Base-by-base conservation (phyloP, 192 early-diverging fungal species). In the Helicostylum pulchrum region DNA sequence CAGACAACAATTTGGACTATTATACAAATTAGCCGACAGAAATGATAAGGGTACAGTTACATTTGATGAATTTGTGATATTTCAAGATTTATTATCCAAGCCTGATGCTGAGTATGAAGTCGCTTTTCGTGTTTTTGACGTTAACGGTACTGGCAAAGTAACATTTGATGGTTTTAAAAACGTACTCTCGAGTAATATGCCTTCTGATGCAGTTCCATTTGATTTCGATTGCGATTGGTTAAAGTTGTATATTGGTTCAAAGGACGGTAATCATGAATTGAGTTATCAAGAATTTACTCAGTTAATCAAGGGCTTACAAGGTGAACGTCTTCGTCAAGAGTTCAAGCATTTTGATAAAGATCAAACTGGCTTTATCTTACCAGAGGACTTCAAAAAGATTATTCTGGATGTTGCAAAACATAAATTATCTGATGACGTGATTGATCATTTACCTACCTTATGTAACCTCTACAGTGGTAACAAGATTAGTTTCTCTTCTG, bases 61-160 rank as follows among this genome's bases (percentile, higher is more conserved):
- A 4, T 67, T 81, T 43, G 76, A 83, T 11, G 87, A 88, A 52
- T 90, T 87, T 71, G 71, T 84, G 9, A 72, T 80, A 61, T 89
- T 90, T 55, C 77, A 86, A 57, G 75, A 79, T 63, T 50, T 88
- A 14, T 66, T 90, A 21, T 65, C 78, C 20, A 79, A 82, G 44
- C 86, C 88, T 23, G 85, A 89, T 72, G 87, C 87, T 8, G 88
- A 88, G 55, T 90, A 86, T 58, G 85, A 90, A 70, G 79, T 90
- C 49, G 85, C 87, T 12, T 88, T 87, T 71, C 75, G 82, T 21
- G 67, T 88, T 9, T 85, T 90, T 70, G 88, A 88, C 57, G 70
- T 75, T 26, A 62, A 78, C 47, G 80, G 81, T 30, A 78, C 80
- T 11, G 83, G 85, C 46, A 80, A 78, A 56, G 80, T 88, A 61